Percentiles rank a stretch among this genome's conserved stretches.
These are phyloP conservation scores for Microbotryum scabiosae DNA, from an alignment of 1,284 basidiomycete genomes.

Conservation along the genomic window DNA sequence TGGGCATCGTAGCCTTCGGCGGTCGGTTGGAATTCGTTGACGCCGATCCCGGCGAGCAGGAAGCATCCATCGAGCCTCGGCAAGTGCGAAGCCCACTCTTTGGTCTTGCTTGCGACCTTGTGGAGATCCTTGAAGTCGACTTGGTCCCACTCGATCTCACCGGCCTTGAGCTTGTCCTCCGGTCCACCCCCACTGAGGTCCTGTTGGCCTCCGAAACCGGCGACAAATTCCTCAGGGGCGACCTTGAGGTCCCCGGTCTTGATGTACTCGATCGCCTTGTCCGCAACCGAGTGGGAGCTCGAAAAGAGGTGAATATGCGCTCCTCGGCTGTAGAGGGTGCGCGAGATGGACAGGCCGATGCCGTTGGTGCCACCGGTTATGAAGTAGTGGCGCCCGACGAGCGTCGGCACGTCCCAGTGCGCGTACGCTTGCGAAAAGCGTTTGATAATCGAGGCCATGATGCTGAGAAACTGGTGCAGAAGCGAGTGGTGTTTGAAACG, in stretches of 20 bases:
- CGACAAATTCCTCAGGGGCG: constrained; percentile 20
- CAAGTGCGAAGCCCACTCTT: constrained; percentile 15
- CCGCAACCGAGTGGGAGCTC: constrained; percentile 5
- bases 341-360: constrained; percentile 23
- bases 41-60: constrained; percentile 27
- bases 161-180: constrained; percentile 1
- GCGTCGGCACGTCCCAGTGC: constrained; percentile 11
- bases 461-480: too few relatives aligned
- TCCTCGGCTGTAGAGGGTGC: constrained; percentile 24
- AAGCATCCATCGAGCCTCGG: constrained; percentile 23
- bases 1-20: constrained; percentile 31
- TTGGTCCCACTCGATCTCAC: constrained; percentile 9
- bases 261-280: constrained; percentile 25
- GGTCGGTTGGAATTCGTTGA: constrained; percentile 25
- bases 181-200: constrained; percentile 8
- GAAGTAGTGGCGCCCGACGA: constrained; percentile 12
- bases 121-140: constrained; percentile 24
- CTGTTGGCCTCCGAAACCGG: constrained; percentile 12
- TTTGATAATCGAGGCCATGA: too few relatives aligned
- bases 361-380: constrained; percentile 27
- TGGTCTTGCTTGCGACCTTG: constrained; percentile 13
- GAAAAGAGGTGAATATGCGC: constrained; percentile 18
- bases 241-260: constrained; percentile 20
- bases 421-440: not conserved
- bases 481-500: too few relatives aligned